phyloP scores from a whole-genome alignment of 805 yeast species.

The Metschnikowia dekortorum region DNA sequence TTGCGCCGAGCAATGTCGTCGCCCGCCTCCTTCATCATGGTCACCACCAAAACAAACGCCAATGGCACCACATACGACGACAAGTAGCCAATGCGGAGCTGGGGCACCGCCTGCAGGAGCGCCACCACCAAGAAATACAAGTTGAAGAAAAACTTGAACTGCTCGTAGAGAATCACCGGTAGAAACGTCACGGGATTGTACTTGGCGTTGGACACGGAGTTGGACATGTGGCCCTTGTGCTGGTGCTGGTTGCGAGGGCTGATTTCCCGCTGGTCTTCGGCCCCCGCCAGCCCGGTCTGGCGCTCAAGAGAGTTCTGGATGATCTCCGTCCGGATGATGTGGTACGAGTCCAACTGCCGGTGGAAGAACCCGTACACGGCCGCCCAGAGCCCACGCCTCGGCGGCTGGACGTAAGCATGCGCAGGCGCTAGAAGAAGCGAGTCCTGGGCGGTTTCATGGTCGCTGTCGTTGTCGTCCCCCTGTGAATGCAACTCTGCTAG shows the following conservation, averaged over 20 bases:
- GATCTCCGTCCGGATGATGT: constrained; percentile 5
- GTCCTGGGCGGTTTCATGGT: background rate
- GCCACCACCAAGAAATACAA: constrained; percentile 90
- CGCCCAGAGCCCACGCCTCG: background rate
- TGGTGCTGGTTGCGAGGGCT: constrained; percentile 31
- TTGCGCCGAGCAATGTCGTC: constrained; percentile 90
- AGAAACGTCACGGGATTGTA: constrained; percentile 83
- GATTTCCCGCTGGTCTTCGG: constrained; percentile 32
- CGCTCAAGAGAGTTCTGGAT: constrained; percentile 1
- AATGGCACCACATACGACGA: constrained; percentile 92
- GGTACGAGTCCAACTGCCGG: constrained; percentile 3
- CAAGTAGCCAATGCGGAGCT: constrained; percentile 84
- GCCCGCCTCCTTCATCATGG: constrained; percentile 92
- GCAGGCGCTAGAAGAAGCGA: background rate
- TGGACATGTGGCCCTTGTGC: constrained; percentile 44
- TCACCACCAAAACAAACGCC: constrained; percentile 85
- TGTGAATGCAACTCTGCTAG: background rate
- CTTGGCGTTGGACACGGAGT: constrained; percentile 90
- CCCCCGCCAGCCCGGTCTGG: background rate
- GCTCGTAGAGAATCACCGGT: constrained; percentile 88
- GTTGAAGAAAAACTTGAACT: constrained; percentile 95
- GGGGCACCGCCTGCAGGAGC: constrained; percentile 86
- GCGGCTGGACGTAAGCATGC: background rate
- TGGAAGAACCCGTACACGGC: constrained; percentile 1
- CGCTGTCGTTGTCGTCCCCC: background rate